Base-by-base conservation (phyloP, 2,329 filamentous ascomycete genomes). In the Xylariaceae sp. region DNA sequence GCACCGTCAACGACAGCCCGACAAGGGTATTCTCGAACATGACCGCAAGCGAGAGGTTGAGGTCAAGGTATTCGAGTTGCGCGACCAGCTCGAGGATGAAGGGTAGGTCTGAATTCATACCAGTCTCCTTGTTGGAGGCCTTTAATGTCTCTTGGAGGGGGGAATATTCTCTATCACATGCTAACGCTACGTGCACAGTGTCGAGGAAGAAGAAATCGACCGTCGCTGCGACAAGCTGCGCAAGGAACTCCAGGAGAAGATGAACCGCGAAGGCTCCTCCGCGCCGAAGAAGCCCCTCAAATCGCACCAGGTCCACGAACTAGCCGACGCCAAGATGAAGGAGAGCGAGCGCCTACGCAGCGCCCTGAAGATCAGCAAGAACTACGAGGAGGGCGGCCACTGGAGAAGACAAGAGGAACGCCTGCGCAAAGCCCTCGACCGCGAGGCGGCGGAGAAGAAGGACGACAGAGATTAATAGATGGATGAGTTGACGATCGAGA, bases 301-400 rank as follows among this genome's bases (percentile, higher is more conserved):
- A 77, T 82, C 87, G 65, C 92, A 97, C 75, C 91, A 97, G 76
- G 92, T 97, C 17, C 94, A 99, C 77, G 94, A 97, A 76, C 82
- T 96, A 73, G 94, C 94, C 15, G 89, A 94, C 70, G 94, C 93
- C 61, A 99, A 99, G 82, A 93, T 96, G 67, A 88, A 90, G 73
- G 94, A 99, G 81, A 96, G 88, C 74, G 92, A 97, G 76, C 83
- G 89, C 68, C 78, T 99, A 72, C 80, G 93, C 65, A 89, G 82
- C 74, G 94, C 94, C 6, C 79, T 99, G 66, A 92, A 92, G 53
- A 96, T 97, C 69, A 87, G 87, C 71, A 87, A 88, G 71, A 83
- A 93, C 72, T 94, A 94, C 68, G 87, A 93, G 71, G 90, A 95
- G 73, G 92, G 90, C 4, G 83, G 87, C 53, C 89, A 96, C 73